A percentile compares a stretch with the other conserved stretches of the same genome.
Evolutionary conservation across 225 moss, liverwort and hornwort species (phyloP).

Genomic region (Bryum argenteum): DNA sequence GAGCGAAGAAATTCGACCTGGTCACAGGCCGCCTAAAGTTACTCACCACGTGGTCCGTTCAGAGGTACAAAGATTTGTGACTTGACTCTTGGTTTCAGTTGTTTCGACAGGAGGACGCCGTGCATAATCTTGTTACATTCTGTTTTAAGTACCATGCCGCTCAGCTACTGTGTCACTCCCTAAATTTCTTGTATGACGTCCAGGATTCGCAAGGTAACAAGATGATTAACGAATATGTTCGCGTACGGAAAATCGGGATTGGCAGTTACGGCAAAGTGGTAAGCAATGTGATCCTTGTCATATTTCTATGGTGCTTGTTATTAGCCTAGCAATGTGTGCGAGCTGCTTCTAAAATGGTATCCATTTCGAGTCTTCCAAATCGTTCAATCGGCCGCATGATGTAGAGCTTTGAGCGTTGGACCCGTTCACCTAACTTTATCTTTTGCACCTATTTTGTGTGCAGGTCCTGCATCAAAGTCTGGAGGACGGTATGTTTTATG

Average conservation of each 20-base stretch:
- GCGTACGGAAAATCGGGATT: constrained; percentile 79
- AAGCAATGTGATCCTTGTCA: constrained; percentile 30
- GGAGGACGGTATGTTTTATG: constrained; percentile 77
- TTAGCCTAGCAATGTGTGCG: background rate
- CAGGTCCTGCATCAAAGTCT: constrained; percentile 92
- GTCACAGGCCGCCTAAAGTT: constrained; percentile 50
- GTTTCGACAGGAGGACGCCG: background rate
- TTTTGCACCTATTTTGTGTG: constrained; percentile 13
- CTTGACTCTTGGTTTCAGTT: background rate
- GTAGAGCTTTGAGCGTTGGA: constrained; percentile 15
- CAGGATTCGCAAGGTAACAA: constrained; percentile 92
- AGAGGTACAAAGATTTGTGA: constrained; percentile 38
- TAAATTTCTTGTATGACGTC: constrained; percentile 6
- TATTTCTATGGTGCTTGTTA: background rate
- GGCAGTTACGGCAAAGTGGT: constrained; percentile 99
- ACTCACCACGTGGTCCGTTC: constrained; percentile 57
- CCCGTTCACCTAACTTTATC: background rate
- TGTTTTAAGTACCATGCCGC: background rate
- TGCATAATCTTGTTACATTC: background rate
- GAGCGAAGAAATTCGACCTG: constrained; percentile 40
- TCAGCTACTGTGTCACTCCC: background rate
- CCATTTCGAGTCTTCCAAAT: too few species aligned
- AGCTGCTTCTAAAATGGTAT: constrained; percentile 2
- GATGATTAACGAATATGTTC: constrained; percentile 87
- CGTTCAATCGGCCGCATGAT: background rate